Evolutionary conservation across 768 basidiomycete species (phyloP), one percentile per base, ranked within the genome.

Genomic region (Pisolithus microcarpus): DNA sequence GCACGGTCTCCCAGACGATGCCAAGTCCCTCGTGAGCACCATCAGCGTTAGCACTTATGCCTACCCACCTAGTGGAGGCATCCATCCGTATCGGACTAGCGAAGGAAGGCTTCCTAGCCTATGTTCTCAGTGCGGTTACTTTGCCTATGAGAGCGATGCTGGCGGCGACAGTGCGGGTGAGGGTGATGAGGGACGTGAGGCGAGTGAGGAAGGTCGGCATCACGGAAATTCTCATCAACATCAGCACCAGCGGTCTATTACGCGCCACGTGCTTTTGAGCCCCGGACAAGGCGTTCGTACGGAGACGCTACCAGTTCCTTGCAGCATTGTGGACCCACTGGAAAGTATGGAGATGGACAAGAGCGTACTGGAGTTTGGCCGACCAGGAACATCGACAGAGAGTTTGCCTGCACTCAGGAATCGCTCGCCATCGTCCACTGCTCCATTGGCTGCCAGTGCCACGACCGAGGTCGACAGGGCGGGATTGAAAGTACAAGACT

Each of bases 311-410:
- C 74, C 73, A 15, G 18, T 48, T 7, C 52, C 34, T 19, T 52
- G 64, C 56, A 3, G 49, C 63, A 19, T 28, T 18, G 16, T 37
- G 24, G 15, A 42, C 19, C 18, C n/a, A 38, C 28, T 6, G 46
- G 11, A 26, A 7, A 56, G 45, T 19, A 31, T 46, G 37, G 58
- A 86, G 60, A 79, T 84, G 76, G 86, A 90, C 61, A 81, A 81
- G 7, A 86, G 85, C 15, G 91, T 93, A 36, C 70, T 85, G 57
- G 73, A 72, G 16, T 84, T 92, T 66, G 85, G 82, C 21, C 78
- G 91, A 44, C 87, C 91, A 15, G 82, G 77, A 10, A 75, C 79
- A 47, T 87, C 85, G 11, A 91, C 90, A 7, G 87, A 89, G 70
- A 81, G 80, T 53, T 70, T 87, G 9, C 77, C 77, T 10, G 43